phyloP scores from a whole-genome alignment of 2,329 filamentous ascomycete genomes.

The Sordariomycetes sp. region DNA sequence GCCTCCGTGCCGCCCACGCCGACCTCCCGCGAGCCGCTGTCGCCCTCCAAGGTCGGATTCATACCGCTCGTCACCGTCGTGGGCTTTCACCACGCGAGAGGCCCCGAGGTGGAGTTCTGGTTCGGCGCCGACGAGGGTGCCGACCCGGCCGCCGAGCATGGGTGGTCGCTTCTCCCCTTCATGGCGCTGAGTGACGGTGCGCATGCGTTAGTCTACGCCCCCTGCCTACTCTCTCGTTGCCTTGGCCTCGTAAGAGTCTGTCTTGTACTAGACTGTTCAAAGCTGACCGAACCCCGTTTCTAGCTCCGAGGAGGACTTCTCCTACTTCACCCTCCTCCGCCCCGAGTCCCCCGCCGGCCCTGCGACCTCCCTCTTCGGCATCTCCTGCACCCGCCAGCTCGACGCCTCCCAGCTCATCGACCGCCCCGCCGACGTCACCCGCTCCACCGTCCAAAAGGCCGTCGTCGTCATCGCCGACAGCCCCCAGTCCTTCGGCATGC shows the following conservation, averaged over 20 bases:
- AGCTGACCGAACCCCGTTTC: not conserved
- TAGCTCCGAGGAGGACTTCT: slow-evolving; percentile 89
- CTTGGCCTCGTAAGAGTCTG: not conserved
- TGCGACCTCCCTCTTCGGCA: slow-evolving; percentile 83
- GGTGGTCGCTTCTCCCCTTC: slow-evolving; percentile 87
- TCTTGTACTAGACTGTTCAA: not conserved
- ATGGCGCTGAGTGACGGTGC: slow-evolving; percentile 96
- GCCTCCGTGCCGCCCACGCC: slow-evolving; percentile 7
- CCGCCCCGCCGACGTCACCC: slow-evolving; percentile 80
- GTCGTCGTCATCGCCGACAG: slow-evolving; percentile 91
- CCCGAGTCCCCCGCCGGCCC: slow-evolving; percentile 42
- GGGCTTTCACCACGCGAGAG: slow-evolving; percentile 75
- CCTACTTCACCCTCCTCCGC: slow-evolving; percentile 85
- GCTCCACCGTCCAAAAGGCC: slow-evolving; percentile 95
- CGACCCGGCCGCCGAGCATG: slow-evolving; percentile 74
- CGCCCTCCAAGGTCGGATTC: slow-evolving; percentile 30
- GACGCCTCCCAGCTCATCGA: slow-evolving; percentile 68
- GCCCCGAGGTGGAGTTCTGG: slow-evolving; percentile 90
- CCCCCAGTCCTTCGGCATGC: slow-evolving; percentile 79
- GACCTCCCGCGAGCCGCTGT: slow-evolving; percentile 6
- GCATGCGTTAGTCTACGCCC: slow-evolving; percentile 59
- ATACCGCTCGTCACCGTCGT: slow-evolving; percentile 67
- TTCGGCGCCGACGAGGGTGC: slow-evolving; percentile 64
- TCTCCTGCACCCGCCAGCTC: slow-evolving; percentile 88
- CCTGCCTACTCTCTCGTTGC: not conserved